Conservation (phyloP, 2,329 filamentous ascomycete species). For the Zymoseptoria passerinii region DNA sequence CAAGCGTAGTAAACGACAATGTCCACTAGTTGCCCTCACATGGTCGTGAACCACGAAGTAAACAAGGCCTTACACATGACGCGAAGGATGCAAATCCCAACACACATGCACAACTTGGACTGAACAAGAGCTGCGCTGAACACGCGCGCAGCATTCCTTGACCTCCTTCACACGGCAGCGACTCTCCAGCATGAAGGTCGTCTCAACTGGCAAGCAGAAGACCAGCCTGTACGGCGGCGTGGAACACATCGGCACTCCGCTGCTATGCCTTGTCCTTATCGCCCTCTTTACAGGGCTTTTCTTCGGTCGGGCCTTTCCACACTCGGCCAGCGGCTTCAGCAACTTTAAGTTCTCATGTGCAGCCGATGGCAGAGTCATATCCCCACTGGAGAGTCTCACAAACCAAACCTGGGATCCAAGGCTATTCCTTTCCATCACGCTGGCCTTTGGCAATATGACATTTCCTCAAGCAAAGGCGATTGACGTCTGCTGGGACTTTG, state of each 20-base stretch:
- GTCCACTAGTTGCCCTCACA: too few relatives aligned
- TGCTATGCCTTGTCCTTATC: not conserved
- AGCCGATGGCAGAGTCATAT: slow-evolving; percentile 2
- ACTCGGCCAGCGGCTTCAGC: not conserved
- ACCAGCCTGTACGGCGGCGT: not conserved
- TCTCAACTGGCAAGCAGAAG: not conserved
- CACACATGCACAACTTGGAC: not conserved
- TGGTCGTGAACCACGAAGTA: too few relatives aligned
- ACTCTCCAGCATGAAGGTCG: slow-evolving; percentile 1
- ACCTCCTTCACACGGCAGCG: not conserved
- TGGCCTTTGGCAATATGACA: slow-evolving; percentile 5
- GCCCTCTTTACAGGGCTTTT: slow-evolving; percentile 1
- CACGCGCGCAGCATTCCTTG: not conserved
- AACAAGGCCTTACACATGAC: too few relatives aligned
- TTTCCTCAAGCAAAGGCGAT: slow-evolving; percentile 11
- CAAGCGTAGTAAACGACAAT: too few relatives aligned
- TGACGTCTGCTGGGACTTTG: slow-evolving; percentile 12
- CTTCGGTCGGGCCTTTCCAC: not conserved
- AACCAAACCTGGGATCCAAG: slow-evolving; percentile 7
- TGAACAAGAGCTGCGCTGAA: not conserved
- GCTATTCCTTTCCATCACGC: slow-evolving; percentile 8
- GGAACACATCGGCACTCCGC: slow-evolving; percentile 1
- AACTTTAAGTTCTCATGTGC: slow-evolving; percentile 3
- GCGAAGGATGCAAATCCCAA: not conserved
- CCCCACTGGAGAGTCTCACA: not conserved